These are phyloP conservation scores for Trichophyton verrucosum DNA, from an alignment of 2,329 filamentous ascomycete species.

Conservation along the genomic window DNA sequence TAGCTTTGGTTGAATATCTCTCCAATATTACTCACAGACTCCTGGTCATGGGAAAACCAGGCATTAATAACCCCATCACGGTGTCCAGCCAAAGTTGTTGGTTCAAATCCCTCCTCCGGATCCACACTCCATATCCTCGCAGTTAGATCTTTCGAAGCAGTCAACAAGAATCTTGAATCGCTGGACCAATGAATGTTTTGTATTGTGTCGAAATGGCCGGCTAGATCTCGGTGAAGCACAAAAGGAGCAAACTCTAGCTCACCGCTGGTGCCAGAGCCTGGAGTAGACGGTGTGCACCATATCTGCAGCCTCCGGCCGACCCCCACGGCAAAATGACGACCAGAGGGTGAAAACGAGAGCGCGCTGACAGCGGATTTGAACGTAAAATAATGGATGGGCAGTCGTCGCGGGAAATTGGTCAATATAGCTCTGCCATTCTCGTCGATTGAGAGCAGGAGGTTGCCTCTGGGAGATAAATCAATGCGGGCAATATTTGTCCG, in stretches of 20 bases:
- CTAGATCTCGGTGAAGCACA: conserved; percentile 71
- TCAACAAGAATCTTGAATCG: conserved; percentile 92
- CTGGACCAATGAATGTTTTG: conserved; percentile 86
- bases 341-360: conserved; percentile 81
- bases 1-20: background rate
- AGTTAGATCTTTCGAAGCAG: conserved; percentile 81
- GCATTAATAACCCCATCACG: conserved; percentile 81
- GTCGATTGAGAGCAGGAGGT: conserved; percentile 84
- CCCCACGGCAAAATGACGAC: conserved; percentile 78
- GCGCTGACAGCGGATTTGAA: conserved; percentile 73
- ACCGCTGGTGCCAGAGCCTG: conserved; percentile 63
- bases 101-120: conserved; percentile 72
- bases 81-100: conserved; percentile 82
- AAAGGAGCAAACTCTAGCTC: conserved; percentile 94
- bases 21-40: conserved; percentile 43
- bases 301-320: conserved; percentile 81
- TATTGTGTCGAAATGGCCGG: conserved; percentile 78
- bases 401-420: conserved; percentile 74
- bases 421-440: conserved; percentile 89
- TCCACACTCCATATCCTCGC: conserved; percentile 90
- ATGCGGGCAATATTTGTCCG: conserved; percentile 84
- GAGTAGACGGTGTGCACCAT: conserved; percentile 89
- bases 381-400: conserved; percentile 90
- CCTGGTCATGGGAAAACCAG: conserved; percentile 93
- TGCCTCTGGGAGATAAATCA: conserved; percentile 78